phyloP scores from a whole-genome alignment of 169 alveolate genomes.

The Eimeria mitis region DNA sequence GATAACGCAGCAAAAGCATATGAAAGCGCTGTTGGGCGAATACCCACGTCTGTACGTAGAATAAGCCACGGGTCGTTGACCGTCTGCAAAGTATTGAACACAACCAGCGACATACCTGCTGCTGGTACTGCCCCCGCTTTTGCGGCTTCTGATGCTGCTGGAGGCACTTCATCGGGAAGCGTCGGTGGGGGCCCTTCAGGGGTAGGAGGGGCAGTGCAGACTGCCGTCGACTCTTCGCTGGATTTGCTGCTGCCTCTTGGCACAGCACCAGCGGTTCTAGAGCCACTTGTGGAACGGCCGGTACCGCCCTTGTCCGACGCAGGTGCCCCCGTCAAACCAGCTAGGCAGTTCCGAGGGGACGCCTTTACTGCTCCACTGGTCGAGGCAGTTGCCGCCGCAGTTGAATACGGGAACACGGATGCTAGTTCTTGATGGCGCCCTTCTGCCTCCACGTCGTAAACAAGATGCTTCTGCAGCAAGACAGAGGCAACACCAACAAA shows the following conservation, averaged over 20 bases:
- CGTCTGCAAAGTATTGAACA: slow-evolving; percentile 19
- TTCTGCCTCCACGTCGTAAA: slow-evolving; percentile 43
- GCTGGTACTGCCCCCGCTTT: slow-evolving; percentile 75
- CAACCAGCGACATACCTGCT: slow-evolving; percentile 77
- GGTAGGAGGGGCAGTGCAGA: slow-evolving; percentile 65
- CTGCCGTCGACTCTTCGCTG: slow-evolving; percentile 56
- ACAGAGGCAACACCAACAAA: not conserved
- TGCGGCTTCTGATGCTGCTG: slow-evolving; percentile 58
- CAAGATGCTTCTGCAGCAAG: slow-evolving; percentile 56
- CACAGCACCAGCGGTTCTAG: slow-evolving; percentile 41
- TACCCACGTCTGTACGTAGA: slow-evolving; percentile 33
- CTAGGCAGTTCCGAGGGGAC: slow-evolving; percentile 34
- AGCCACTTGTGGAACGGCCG: slow-evolving; percentile 17
- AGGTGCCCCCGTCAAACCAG: slow-evolving; percentile 26
- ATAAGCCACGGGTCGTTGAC: slow-evolving; percentile 34
- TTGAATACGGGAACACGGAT: slow-evolving; percentile 59
- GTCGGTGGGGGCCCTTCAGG: slow-evolving; percentile 79
- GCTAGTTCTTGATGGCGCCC: slow-evolving; percentile 52
- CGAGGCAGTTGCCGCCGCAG: slow-evolving; percentile 59
- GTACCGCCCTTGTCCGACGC: slow-evolving; percentile 48
- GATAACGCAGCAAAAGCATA: slow-evolving; percentile 27
- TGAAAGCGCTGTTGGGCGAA: slow-evolving; percentile 13
- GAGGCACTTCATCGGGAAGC: slow-evolving; percentile 74
- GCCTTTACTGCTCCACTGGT: slow-evolving; percentile 26
- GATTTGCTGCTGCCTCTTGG: slow-evolving; percentile 37